Evolutionary conservation across 345 rosid genomes (phyloP).

Genomic region (Cochlearia excelsa): DNA sequence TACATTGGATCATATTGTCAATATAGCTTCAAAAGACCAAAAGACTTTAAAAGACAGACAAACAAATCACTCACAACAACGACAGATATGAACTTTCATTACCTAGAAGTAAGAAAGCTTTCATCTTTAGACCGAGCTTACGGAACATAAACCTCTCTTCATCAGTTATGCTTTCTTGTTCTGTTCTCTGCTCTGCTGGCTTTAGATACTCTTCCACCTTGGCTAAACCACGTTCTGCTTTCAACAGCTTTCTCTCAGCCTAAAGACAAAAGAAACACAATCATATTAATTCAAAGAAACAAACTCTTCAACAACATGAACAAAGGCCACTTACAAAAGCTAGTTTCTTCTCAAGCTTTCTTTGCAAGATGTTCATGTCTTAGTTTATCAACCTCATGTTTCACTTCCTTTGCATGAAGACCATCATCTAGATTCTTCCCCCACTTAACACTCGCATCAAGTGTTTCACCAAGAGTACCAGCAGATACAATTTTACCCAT

Average conservation of each 20-base stretch:
- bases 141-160: constrained; percentile 98
- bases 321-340: constrained; percentile 51
- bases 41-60: too few relatives aligned
- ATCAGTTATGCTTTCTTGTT: constrained; percentile 72
- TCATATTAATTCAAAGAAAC: not conserved
- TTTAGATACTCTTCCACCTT: constrained; percentile 73
- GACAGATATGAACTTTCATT: too few relatives aligned
- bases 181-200: constrained; percentile 65
- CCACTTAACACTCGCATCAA: constrained; percentile 77
- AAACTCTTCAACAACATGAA: not conserved
- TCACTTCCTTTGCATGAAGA: constrained; percentile 51
- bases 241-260: constrained; percentile 70
- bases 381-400: constrained; percentile 63
- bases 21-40: too few relatives aligned
- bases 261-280: constrained; percentile 28
- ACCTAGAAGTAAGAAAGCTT: constrained; percentile 94
- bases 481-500: constrained; percentile 49
- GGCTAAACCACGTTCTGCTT: constrained; percentile 64
- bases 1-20: too few relatives aligned
- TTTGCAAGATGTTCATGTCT: constrained; percentile 64
- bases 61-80: too few relatives aligned
- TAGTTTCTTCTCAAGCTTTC: constrained; percentile 76
- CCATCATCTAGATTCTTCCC: constrained; percentile 66
- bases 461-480: constrained; percentile 85
- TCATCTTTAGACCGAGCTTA: constrained; percentile 91